These are phyloP conservation scores for Yamadazyma diospyri DNA, from an alignment of 1,139 yeast genomes.

Conservation along the genomic window DNA sequence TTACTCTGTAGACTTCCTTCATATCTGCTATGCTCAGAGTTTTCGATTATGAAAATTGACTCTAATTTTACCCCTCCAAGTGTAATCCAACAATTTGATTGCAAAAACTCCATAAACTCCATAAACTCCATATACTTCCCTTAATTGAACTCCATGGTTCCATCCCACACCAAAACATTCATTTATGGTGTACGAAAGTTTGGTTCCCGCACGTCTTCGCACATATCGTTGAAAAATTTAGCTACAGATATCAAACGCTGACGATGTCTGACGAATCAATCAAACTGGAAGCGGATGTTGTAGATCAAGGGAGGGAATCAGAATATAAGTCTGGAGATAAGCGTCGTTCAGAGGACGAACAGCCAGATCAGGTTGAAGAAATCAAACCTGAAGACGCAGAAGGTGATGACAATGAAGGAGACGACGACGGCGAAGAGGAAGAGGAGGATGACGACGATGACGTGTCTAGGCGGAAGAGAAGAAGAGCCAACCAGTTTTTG, in stretches of 20 bases:
- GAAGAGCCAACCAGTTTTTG: slow-evolving; percentile 82
- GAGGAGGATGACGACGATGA: slow-evolving; percentile 45
- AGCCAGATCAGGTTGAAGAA: slow-evolving; percentile 6
- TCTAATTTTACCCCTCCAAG: too few relatives aligned
- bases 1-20: too few relatives aligned
- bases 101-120: too few relatives aligned
- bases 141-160: too few relatives aligned
- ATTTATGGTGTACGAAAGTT: too few relatives aligned
- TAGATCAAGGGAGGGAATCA: slow-evolving; percentile 21
- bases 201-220: background rate
- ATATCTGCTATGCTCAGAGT: too few relatives aligned
- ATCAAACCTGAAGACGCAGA: slow-evolving; percentile 6
- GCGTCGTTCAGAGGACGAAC: background rate
- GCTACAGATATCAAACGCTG: slow-evolving; percentile 2
- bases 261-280: slow-evolving; percentile 12
- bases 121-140: too few relatives aligned
- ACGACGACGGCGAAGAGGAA: slow-evolving; percentile 46
- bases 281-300: slow-evolving; percentile 36
- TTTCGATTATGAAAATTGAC: too few relatives aligned
- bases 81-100: too few relatives aligned
- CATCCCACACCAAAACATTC: too few relatives aligned
- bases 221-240: slow-evolving; percentile 3
- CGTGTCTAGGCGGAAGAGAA: slow-evolving; percentile 56
- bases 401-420: slow-evolving; percentile 9
- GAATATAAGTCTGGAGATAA: slow-evolving; percentile 10